Evolutionary conservation across 129 eudicot genomes (phyloP), one percentile per base, ranked within the genome.

Genomic region (Flaveria sonorensis): DNA sequence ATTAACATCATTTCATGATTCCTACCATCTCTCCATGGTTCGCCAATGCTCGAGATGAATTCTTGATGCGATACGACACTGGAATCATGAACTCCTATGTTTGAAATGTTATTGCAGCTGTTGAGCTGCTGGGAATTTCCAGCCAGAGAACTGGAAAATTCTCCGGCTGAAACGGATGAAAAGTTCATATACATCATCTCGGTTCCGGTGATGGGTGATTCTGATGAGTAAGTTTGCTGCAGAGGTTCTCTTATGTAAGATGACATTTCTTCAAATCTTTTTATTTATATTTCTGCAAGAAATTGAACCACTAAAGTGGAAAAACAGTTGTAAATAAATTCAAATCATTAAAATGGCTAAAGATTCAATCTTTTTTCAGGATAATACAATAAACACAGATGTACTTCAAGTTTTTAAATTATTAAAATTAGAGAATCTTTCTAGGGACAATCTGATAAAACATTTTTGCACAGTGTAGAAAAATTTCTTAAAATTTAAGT

Each of bases 161-260:
- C 76, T 32, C 81, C 88, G n/a, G 91, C 28, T 51, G 78, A 84
- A 32, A 89, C 77, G 60, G 96, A 79, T 72, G 85, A 60, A 52
- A 53, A 88, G 72, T 87, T 86, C 90, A 81, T 88, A 66, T 88
- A 88, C 88, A 84, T 86, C 85, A 86, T 85, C 73, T 73, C 72
- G 76, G 86, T 90, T 40, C 82, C 85, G 7, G 83, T 71, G 8
- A 82, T 75, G 0, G 86, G 84, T 28, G 91, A 48, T 72, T 88
- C 90, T 71, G 96, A 83, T 62, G 96, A 79, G 76, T 85, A 85
- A 21, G 92, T 77, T 75, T 71, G 73, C 4, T 79, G 79, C 42
- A 81, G 66, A 76, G 86, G 82, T 59, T 87, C 89, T 75, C 88
- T 86, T 60, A 85, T 85, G 71, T 86, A 88, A 72, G 92, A 81